Percentiles rank a stretch among this genome's conserved stretches.
Evolutionary conservation across 495 filamentous ascomycete genomes (phyloP).

Genomic region (Copromyces sp.): DNA sequence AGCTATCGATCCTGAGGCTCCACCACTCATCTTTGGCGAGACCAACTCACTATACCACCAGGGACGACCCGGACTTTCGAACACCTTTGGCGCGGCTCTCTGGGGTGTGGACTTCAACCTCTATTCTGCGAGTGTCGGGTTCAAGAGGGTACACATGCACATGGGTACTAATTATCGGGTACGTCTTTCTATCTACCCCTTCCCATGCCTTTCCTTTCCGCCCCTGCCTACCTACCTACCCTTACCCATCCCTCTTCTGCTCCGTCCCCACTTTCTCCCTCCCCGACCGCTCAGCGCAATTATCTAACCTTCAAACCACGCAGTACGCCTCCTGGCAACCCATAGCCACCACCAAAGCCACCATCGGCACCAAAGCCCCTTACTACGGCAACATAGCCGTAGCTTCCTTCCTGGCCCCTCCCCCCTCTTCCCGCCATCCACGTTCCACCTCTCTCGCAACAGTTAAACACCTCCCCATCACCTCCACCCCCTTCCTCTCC

Average conservation of each 20-base stretch:
- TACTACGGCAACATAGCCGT: slow-evolving; percentile 58
- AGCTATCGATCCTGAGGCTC: slow-evolving; percentile 24
- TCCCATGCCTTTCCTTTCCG: neutral
- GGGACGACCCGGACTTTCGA: slow-evolving; percentile 52
- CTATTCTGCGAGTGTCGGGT: slow-evolving; percentile 44
- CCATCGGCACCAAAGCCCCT: slow-evolving; percentile 51
- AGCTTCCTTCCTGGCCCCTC: slow-evolving; percentile 41
- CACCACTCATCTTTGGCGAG: slow-evolving; percentile 55
- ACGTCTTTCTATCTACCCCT: neutral
- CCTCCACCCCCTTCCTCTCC: slow-evolving; percentile 35
- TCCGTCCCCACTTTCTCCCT: neutral
- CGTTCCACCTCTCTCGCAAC: slow-evolving; percentile 10
- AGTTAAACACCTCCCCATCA: slow-evolving; percentile 35
- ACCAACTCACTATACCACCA: slow-evolving; percentile 56
- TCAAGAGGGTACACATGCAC: slow-evolving; percentile 57
- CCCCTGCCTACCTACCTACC: neutral
- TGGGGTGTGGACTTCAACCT: slow-evolving; percentile 61
- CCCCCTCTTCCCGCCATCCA: slow-evolving; percentile 12
- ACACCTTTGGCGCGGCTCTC: slow-evolving; percentile 61
- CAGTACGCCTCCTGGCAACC: slow-evolving; percentile 46
- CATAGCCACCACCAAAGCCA: slow-evolving; percentile 39
- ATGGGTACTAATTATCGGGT: slow-evolving; percentile 51
- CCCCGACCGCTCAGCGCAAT: neutral
- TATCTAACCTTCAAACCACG: neutral
- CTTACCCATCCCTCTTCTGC: neutral